A percentile compares a stretch with the other conserved stretches of the same genome.
Conservation (phyloP, 1,284 basidiomycete species). For the Trichosporon faecale region DNA sequence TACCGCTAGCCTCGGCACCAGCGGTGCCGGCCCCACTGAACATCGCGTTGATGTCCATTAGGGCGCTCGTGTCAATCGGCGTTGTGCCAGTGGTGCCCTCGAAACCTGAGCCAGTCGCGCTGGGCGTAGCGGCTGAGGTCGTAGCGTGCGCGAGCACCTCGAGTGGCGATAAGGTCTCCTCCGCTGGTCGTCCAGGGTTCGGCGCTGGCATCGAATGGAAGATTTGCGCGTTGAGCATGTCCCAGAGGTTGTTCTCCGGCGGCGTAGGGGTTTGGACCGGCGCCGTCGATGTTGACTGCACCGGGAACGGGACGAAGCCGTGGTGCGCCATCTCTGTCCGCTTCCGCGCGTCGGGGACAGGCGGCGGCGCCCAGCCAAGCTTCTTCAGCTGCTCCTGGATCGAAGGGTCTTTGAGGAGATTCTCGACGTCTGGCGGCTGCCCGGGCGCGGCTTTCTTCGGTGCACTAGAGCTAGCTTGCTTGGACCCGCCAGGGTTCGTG, state of each 20-base stretch:
- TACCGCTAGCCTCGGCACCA: not conserved
- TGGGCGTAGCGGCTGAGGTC: not conserved
- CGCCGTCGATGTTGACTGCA: not conserved
- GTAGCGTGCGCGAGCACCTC: slow-evolving; percentile 1
- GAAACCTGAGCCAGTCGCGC: not conserved
- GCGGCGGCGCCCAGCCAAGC: slow-evolving; percentile 27
- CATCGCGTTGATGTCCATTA: slow-evolving; percentile 8
- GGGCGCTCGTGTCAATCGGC: not conserved
- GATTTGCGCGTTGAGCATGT: slow-evolving; percentile 7
- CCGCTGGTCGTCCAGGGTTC: not conserved
- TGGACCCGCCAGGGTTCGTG: not conserved
- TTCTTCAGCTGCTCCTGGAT: slow-evolving; percentile 22
- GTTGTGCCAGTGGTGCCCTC: slow-evolving; percentile 1
- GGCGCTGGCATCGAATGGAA: slow-evolving; percentile 8
- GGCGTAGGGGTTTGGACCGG: not conserved
- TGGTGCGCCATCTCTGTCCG: slow-evolving; percentile 3
- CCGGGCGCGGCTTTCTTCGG: not conserved
- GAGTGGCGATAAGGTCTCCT: not conserved
- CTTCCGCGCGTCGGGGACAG: not conserved
- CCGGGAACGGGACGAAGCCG: slow-evolving; percentile 6
- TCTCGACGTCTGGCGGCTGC: slow-evolving; percentile 13
- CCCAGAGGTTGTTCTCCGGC: slow-evolving; percentile 2
- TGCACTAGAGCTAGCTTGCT: not conserved
- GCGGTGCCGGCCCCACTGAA: not conserved
- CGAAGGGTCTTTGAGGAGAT: slow-evolving; percentile 22